Conservation (phyloP, 257 asterid genomes). For the Solanum ossicruentum region DNA sequence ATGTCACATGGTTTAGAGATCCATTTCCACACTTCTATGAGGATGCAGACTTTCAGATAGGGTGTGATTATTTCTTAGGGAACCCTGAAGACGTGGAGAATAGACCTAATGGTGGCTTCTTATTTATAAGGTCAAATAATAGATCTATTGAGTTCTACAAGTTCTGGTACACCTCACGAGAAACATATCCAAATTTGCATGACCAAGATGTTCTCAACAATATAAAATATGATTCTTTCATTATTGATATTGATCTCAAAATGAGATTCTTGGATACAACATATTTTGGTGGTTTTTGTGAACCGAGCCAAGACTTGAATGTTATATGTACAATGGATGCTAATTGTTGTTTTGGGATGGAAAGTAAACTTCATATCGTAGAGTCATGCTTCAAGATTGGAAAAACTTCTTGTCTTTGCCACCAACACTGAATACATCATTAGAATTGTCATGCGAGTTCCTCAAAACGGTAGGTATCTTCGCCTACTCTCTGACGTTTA, state of each 20-base stretch:
- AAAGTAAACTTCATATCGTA: constrained; percentile 36
- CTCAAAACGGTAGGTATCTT: constrained; percentile 49
- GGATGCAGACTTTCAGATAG: constrained; percentile 33
- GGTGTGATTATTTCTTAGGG: constrained; percentile 23
- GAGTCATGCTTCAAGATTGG: constrained; percentile 42
- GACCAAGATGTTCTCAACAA: constrained; percentile 48
- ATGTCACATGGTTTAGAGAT: constrained; percentile 49
- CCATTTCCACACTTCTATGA: constrained; percentile 36
- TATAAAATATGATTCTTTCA: constrained; percentile 25
- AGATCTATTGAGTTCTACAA: constrained; percentile 32
- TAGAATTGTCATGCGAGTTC: constrained; percentile 24
- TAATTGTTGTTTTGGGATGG: constrained; percentile 50
- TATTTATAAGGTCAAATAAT: constrained; percentile 25
- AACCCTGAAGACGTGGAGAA: constrained; percentile 17
- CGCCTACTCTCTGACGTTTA: not conserved
- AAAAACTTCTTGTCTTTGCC: constrained; percentile 18
- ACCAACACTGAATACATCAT: not conserved
- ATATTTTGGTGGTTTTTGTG: constrained; percentile 49
- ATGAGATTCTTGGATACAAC: constrained; percentile 38
- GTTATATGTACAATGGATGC: constrained; percentile 55
- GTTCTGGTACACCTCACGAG: constrained; percentile 34
- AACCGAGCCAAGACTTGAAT: constrained; percentile 37
- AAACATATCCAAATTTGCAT: constrained; percentile 20
- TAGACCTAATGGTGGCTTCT: constrained; percentile 43
- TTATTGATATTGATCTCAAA: constrained; percentile 23